Base-by-base conservation (phyloP, 345 rosid genomes). In the Aquilaria yunnanensis region DNA sequence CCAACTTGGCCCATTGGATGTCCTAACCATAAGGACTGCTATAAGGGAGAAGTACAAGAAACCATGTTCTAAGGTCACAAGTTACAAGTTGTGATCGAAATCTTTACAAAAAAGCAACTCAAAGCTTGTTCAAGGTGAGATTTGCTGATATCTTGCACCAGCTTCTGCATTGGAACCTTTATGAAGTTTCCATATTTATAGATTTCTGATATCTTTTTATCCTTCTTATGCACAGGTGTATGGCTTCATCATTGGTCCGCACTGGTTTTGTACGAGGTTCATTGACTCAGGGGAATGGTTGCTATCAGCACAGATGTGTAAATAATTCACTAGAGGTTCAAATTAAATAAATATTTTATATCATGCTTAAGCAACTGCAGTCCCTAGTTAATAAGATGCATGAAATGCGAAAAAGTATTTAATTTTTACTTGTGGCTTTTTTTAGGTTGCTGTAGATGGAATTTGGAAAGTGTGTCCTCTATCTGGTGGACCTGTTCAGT, bases 181-280 rank as follows among this genome's bases (percentile, higher is more conserved):
- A 1, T 46, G 11, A 54, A 32, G 70, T 75, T 47, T 14, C 47
- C 47, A 32, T 32, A 23, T 55, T 59, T 14, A 10, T 46, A 14
- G 57, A 51, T 67, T 61, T 53, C 67, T 73, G 68, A 73, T 65
- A 50, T 58, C 10, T 47, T 68, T 60, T 69, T 59, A 48, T 72
- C 43, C 5, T 49, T 54, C 57, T 57, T 49, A 51, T 71, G 34
- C 61, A 23, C 75, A 94, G 99, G 86, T 94, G 99, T 70, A 91
- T 94, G 99, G 79, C 96, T 54, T 94, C 99, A n/a, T 91, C 99
- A 47, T 73, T 95, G 54, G 99, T 95, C 51, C 97, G 99, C 45
- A 80, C 87, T 74, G 96, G 97, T 29, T 91, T 91, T 79, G 96
- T 95, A 31, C 85, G 99, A 34, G 99, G 96, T 72, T 91, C 97